A percentile compares a stretch with the other conserved stretches of the same genome.
phyloP scores from a whole-genome alignment of 345 rosid genomes.

The Microcos paniculata region DNA sequence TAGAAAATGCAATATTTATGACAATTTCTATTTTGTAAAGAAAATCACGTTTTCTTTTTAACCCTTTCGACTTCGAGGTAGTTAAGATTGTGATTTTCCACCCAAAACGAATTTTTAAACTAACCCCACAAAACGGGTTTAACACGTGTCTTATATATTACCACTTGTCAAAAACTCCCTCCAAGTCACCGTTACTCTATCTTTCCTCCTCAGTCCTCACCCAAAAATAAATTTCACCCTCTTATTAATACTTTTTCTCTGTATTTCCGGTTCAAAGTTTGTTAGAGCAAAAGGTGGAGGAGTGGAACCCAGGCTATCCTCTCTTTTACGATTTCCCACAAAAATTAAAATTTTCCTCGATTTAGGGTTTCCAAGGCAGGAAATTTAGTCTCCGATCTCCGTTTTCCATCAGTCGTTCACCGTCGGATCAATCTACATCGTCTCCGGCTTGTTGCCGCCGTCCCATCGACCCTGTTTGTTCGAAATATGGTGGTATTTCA shows the following conservation, averaged over 20 bases:
- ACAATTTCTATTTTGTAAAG: no score
- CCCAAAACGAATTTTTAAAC: background rate
- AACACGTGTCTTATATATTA: slow-evolving; percentile 15
- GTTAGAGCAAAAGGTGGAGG: slow-evolving; percentile 32
- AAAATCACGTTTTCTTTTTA: no score
- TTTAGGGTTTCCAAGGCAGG: slow-evolving; percentile 11
- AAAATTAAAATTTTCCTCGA: slow-evolving; percentile 12
- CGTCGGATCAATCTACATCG: background rate
- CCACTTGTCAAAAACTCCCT: background rate
- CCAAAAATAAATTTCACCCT: background rate
- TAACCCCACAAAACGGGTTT: background rate
- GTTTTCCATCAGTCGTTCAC: background rate
- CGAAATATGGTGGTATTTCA: slow-evolving; percentile 39
- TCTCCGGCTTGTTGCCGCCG: slow-evolving; percentile 24
- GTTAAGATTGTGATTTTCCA: background rate
- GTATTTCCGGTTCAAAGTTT: slow-evolving; percentile 21
- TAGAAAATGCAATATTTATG: no score
- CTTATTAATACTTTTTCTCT: background rate
- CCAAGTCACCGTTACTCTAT: slow-evolving; percentile 13
- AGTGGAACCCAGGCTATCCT: slow-evolving; percentile 38
- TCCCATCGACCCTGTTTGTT: slow-evolving; percentile 18
- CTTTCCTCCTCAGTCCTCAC: background rate
- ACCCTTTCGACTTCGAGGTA: background rate
- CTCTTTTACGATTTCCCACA: slow-evolving; percentile 28
- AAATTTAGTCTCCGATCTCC: background rate